These are phyloP conservation scores for Fusarium tuaranense DNA, from an alignment of 2,329 filamentous ascomycete species.

Conservation along the genomic window DNA sequence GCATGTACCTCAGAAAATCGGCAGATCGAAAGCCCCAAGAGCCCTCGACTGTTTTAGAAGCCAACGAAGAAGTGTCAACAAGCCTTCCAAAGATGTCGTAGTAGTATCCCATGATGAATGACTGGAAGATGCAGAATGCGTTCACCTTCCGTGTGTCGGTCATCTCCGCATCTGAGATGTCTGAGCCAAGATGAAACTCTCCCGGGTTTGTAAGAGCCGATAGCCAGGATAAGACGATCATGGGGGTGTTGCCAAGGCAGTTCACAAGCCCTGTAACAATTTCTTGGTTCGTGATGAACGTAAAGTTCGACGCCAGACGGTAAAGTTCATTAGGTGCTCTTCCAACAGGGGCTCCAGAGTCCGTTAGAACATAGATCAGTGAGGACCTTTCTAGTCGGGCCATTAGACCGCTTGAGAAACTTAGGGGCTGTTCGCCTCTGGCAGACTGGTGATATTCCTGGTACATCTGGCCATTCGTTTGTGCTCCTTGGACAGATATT, in stretches of 20 bases:
- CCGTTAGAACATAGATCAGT: background rate
- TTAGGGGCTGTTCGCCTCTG: background rate
- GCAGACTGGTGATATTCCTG: background rate
- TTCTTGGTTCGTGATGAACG: background rate
- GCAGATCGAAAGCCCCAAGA: background rate
- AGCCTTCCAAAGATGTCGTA: conserved; percentile 14
- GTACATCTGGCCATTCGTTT: background rate
- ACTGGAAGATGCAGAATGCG: conserved; percentile 9
- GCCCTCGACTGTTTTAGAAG: background rate
- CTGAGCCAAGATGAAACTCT: background rate
- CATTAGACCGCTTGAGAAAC: background rate
- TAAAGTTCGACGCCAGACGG: background rate
- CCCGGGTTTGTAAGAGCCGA: background rate
- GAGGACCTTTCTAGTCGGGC: background rate
- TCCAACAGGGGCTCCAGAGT: background rate
- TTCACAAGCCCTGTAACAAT: background rate
- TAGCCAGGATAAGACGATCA: background rate
- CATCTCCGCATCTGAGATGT: background rate
- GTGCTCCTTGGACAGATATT: background rate
- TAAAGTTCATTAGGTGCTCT: background rate
- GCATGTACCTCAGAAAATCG: background rate
- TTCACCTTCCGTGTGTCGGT: background rate
- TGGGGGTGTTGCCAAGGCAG: background rate
- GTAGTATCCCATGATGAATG: conserved; percentile 12
- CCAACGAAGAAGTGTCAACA: conserved; percentile 8